phyloP scores from a whole-genome alignment of 164 flowering plant species.

The Nymphaea thermarum region DNA sequence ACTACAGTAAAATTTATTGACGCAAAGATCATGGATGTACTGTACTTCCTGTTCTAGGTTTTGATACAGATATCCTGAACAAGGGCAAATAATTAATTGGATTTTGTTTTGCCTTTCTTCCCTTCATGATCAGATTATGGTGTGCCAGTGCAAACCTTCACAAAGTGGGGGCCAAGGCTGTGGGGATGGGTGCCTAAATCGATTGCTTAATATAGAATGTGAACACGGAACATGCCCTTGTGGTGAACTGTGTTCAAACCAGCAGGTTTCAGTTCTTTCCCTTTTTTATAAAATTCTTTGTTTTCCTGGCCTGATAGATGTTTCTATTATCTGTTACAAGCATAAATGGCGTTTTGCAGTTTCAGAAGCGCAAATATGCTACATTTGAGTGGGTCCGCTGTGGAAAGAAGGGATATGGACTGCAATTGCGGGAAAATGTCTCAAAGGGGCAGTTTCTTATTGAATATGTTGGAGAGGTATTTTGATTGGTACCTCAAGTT shows the following conservation, averaged over 20 bases:
- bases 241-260: conserved; percentile 88
- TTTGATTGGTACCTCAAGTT: background rate
- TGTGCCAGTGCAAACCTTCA: conserved; percentile 83
- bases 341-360: conserved; percentile 32
- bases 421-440: conserved; percentile 56
- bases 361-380: conserved; percentile 78
- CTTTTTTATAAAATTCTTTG: background rate
- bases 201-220: conserved; percentile 97
- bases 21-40: too few species aligned
- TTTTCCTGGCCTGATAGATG: background rate
- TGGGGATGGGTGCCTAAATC: conserved; percentile 80
- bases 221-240: conserved; percentile 89
- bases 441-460: conserved; percentile 72
- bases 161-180: conserved; percentile 62
- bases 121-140: conserved; percentile 60
- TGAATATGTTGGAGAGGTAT: conserved; percentile 98
- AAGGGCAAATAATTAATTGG: too few species aligned
- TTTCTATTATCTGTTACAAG: background rate
- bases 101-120: background rate
- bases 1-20: too few species aligned
- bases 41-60: too few species aligned
- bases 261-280: conserved; percentile 41
- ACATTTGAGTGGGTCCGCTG: conserved; percentile 43
- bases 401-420: conserved; percentile 92
- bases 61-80: too few species aligned